Evolutionary conservation across 352 stramenopile genomes (phyloP).

Genomic region (Globisporangium nagaii): DNA sequence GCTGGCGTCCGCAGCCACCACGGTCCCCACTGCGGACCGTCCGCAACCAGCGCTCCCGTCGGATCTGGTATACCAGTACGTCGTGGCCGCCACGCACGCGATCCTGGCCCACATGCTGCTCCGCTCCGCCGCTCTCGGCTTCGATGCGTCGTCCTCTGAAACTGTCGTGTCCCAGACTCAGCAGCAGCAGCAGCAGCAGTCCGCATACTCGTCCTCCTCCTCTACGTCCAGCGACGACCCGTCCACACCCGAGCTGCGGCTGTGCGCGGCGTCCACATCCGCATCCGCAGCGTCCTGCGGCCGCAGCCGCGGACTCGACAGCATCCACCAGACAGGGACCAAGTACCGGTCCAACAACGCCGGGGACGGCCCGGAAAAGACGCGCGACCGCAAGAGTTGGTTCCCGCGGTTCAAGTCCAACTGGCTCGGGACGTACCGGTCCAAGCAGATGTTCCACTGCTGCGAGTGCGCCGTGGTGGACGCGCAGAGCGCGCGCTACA

Average conservation of each 20-base stretch:
- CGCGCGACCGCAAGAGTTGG: conserved; percentile 81
- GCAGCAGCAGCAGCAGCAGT: background rate
- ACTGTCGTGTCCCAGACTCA: background rate
- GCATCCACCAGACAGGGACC: conserved; percentile 52
- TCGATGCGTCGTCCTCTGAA: background rate
- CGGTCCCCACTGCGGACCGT: too few species aligned
- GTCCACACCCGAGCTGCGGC: background rate
- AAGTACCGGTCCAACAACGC: conserved; percentile 70
- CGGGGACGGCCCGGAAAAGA: conserved; percentile 79
- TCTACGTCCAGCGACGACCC: background rate
- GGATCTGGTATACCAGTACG: conserved; percentile 4
- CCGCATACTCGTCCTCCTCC: background rate
- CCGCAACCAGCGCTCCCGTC: background rate
- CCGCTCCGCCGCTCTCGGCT: background rate
- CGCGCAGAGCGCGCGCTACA: conserved; percentile 47
- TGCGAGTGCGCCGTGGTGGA: conserved; percentile 72
- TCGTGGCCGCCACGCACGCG: background rate
- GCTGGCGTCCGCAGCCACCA: too few species aligned
- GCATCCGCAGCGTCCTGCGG: background rate
- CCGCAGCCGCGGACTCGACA: conserved; percentile 17
- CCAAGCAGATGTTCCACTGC: conserved; percentile 83
- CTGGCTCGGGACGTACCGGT: conserved; percentile 81
- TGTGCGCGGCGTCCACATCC: background rate
- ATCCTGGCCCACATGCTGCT: conserved; percentile 7
- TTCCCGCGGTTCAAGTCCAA: conserved; percentile 88